These are phyloP conservation scores for Malassezia japonica DNA, from an alignment of 1,284 basidiomycete species.

Conservation along the genomic window DNA sequence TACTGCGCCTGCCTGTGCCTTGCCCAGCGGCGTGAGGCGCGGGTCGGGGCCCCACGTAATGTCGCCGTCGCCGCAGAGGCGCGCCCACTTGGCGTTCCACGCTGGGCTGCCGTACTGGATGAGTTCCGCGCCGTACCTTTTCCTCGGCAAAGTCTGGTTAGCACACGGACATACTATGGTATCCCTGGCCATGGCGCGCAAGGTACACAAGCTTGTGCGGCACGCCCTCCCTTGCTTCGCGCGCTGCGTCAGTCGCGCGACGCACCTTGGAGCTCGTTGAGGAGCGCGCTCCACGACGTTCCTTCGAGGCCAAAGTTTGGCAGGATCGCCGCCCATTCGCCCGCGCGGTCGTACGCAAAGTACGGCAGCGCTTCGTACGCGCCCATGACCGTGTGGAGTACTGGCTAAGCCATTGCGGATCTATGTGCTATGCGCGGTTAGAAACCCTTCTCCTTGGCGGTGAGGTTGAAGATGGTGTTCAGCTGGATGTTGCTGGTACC, in stretches of 20 bases:
- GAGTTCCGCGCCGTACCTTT: neutral
- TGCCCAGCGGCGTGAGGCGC: constrained; percentile 2
- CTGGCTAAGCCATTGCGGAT: neutral
- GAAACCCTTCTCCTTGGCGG: constrained; percentile 31
- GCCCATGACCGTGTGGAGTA: neutral
- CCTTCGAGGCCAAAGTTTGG: constrained; percentile 1
- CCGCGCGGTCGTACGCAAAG: constrained; percentile 6
- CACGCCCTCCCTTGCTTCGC: neutral
- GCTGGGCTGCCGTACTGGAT: constrained; percentile 7
- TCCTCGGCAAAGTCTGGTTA: constrained; percentile 10
- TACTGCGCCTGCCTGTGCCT: neutral
- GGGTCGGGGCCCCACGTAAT: constrained; percentile 7
- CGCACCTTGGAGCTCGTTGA: neutral
- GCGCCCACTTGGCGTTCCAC: constrained; percentile 3
- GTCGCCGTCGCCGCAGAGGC: neutral
- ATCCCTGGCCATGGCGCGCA: constrained; percentile 10
- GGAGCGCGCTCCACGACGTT: constrained; percentile 11
- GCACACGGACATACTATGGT: constrained; percentile 2
- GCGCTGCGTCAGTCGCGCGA: neutral
- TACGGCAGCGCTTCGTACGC: neutral
- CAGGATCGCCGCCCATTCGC: neutral
- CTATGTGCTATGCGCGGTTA: neutral
- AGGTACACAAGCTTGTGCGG: constrained; percentile 10
- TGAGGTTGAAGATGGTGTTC: constrained; percentile 77
- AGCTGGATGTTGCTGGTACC: constrained; percentile 77